A percentile compares a stretch with the other conserved stretches of the same genome.
These are phyloP conservation scores for Alternaria triticimaculans DNA, from an alignment of 2,329 filamentous ascomycete genomes.

Conservation along the genomic window DNA sequence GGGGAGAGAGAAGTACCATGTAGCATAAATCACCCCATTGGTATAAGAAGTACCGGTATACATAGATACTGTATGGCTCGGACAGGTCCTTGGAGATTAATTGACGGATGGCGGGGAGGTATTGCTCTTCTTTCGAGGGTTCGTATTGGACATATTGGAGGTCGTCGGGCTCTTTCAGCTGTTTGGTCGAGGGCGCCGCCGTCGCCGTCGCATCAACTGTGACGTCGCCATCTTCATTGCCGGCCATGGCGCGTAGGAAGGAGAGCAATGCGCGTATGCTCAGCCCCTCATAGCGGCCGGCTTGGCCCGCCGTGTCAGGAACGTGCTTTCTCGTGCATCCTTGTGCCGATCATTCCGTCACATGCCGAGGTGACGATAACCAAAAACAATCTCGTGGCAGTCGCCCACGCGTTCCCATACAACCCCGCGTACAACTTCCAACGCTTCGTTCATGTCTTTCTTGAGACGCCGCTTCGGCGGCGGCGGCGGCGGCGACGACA, in stretches of 20 bases:
- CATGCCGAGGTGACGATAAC: conserved; percentile 10
- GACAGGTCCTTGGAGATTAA: conserved; percentile 96
- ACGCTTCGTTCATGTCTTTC: conserved; percentile 40
- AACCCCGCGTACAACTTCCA: not conserved
- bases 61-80: conserved; percentile 98
- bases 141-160: conserved; percentile 67
- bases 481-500: conserved; percentile 23
- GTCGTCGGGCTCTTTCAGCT: conserved; percentile 43
- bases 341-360: conserved; percentile 19
- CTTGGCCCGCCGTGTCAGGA: conserved; percentile 5
- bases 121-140: conserved; percentile 63
- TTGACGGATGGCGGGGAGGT: conserved; percentile 86
- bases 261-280: conserved; percentile 3
- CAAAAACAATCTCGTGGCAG: not conserved
- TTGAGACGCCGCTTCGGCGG: conserved; percentile 47
- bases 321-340: conserved; percentile 4
- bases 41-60: conserved; percentile 96
- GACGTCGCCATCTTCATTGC: conserved; percentile 1
- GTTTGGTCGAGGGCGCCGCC: not conserved
- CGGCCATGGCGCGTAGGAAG: conserved; percentile 5
- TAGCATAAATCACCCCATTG: conserved; percentile 99
- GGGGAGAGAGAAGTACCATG: conserved; percentile 65
- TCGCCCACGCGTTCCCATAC: not conserved
- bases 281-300: conserved; percentile 3
- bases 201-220: not conserved